These are phyloP conservation scores for Dissophora globulifera DNA, from an alignment of 192 early-diverging fungal species.

Conservation along the genomic window DNA sequence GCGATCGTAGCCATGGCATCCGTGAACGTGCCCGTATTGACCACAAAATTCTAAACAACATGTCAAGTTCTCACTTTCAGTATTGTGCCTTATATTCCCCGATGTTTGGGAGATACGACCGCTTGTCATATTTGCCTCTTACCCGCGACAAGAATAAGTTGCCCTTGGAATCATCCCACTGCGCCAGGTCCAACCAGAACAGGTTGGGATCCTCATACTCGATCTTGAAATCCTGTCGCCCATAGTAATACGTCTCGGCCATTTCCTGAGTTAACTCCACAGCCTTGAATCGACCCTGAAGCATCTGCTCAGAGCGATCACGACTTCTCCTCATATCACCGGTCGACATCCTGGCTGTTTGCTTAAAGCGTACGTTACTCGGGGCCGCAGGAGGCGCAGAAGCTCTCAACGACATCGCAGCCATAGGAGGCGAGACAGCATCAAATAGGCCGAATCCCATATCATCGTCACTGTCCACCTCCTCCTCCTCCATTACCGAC, in stretches of 20 bases:
- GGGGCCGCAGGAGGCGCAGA: background rate
- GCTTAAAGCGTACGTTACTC: background rate
- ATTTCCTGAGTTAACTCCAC: slow-evolving; percentile 51
- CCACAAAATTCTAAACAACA: slow-evolving; percentile 58
- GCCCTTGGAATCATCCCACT: slow-evolving; percentile 26
- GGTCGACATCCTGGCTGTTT: background rate
- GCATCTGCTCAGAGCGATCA: background rate
- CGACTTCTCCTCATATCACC: background rate
- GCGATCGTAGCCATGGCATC: slow-evolving; percentile 56
- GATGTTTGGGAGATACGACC: no score
- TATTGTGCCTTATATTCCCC: no score
- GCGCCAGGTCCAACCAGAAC: slow-evolving; percentile 62
- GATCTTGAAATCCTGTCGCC: slow-evolving; percentile 1
- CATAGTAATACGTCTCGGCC: slow-evolving; percentile 52
- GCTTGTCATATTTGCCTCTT: slow-evolving; percentile 8
- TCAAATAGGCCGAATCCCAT: slow-evolving; percentile 27
- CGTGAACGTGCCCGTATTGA: slow-evolving; percentile 44
- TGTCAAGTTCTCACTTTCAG: no score
- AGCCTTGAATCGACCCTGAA: slow-evolving; percentile 33
- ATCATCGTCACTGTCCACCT: slow-evolving; percentile 20
- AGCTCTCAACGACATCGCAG: background rate
- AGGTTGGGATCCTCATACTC: slow-evolving; percentile 11
- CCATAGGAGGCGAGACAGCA: background rate
- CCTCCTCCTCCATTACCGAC: background rate
- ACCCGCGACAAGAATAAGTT: slow-evolving; percentile 56